Evolutionary conservation across 2,329 filamentous ascomycete genomes (phyloP), one percentile per base, ranked within the genome.

Genomic region (Albifimbria verrucaria): DNA sequence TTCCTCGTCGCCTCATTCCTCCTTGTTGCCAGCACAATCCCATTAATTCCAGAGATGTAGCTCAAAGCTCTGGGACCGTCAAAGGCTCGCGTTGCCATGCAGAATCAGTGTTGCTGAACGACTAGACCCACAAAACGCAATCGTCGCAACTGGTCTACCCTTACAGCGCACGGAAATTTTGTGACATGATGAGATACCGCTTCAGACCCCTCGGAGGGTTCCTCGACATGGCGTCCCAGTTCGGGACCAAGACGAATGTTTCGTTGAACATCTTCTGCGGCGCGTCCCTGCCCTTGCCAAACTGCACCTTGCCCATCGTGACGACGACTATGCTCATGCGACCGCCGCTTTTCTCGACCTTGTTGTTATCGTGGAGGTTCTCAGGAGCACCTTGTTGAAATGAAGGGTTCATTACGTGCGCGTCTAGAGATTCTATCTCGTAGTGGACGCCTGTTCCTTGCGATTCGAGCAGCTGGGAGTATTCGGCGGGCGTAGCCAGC

Each of bases 241-340:
- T 90, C 7, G 92, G 90, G 36, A 93, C 88, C 51, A 96, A 76
- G 22, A 95, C 81, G 66, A 96, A 87, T 1, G 81, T 87, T 69
- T 96, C 92, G 63, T 85, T 88, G 68, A 96, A 96, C 32, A 83
- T 84, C 59, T 84, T 83, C 68, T 83, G 80, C 15, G 80, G 80
- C 15, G 82, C 81, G 25, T 86, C 82, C 59, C 79, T 79, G 54
- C 77, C 79, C 54, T 83, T 81, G 48, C 86, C 86, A 64, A 89
- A 87, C 58, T 84, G 80, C 36, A 95, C 84, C 56, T 77, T 82
- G 5, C 91, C 91, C 63, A 83, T 88, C 50, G 91, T 84, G 54
- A 86, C 80, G n/a, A 95, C 81, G 32, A 87, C 72, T 55, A 96
- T 78, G 61, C 86, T 88, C 65, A 89, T 85, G 55, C 81, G 81